Base-by-base conservation (phyloP, 441 rosid genomes). In the Brassica balearica region DNA sequence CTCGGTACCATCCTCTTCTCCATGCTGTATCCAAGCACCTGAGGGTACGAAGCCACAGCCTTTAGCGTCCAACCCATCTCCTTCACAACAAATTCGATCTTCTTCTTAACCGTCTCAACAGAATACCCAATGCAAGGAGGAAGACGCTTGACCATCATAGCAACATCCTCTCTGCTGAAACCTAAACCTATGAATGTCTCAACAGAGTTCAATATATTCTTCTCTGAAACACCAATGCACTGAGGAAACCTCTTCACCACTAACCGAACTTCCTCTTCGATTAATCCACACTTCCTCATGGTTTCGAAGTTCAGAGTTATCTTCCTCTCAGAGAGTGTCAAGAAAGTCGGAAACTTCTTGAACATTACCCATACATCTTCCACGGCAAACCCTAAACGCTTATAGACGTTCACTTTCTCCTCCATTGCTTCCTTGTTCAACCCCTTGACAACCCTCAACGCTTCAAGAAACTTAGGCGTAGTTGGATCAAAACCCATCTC, bases 11-110 rank as follows among this genome's bases (percentile, higher is more conserved):
- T 68, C 68, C 68, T 75, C 62, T 68, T 75, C 62, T 75, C 74
- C 55, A 76, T 2, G 27, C 79, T 76, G 8, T 4, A 61, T 68
- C 63, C 60, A 67, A 75, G 25, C 19, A 58, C 78, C 6, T n/a
- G 9, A 5, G 79, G 79, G 20, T 12, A 2, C n/a, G 22, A 29
- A 60, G 25, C 69, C 51, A 76, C 8, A 0, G 80, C 41, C 55
- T 64, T 61, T 22, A 85, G 27, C 3, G 80, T 78, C 67, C 81
- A 76, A 22, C 79, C 79, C 78, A 84, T 80, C 19, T 84, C 8
- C 72, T 63, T 70, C 73, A 77, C 81, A 17, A 68, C 29, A 51
- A 73, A 85, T 36, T 46, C 74, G 20, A 6, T 46, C 43, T 61
- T 77, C 38, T 65, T 77, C 38, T 76, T 76, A 17, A 76, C 34